Base-by-base conservation (phyloP, 2,329 filamentous ascomycete genomes). In the Fonsecaea monophora region DNA sequence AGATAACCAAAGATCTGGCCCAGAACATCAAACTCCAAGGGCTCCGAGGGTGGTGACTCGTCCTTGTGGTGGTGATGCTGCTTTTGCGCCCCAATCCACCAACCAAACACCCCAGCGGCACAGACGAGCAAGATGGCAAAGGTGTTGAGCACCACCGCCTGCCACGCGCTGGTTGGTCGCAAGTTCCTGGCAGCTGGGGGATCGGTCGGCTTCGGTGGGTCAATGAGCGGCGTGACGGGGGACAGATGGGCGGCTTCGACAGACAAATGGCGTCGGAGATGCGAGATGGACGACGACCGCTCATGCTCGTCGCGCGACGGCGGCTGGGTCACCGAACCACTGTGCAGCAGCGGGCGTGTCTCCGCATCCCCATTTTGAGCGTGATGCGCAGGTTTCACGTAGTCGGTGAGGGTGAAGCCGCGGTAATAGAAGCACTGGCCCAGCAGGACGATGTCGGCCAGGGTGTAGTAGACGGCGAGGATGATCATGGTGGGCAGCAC, bases 401-500 rank as follows among this genome's bases (percentile, higher is more conserved):
- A 70, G 56, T 79, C 78, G 10, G 71, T 75, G 18, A 81, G 67
- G 4, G 76, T 81, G 61, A 97, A 95, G 3, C 94, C 94, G 60
- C 92, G 89, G 79, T 99, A 99, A 82, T 96, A 98, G 82, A 98
- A 96, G 79, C 92, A 96, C 80, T 99, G 95, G 0, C 83, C 85
- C 0, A 98, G 82, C 1, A 99, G 84, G 1, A 98, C 92, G 50
- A 97, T 86, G 75, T 98, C 94, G 68, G 93, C 93, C 42, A 96
- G 85, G 15, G 94, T 96, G 77, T 98, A 97, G 78, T 97, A 97
- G 15, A 97, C 86, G 12, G 94, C 94, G n/a, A 97, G 83, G 61
- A 97, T 96, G 69, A 92, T 89, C 93, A 98, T 97, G 0, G 94
- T 99, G 1, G 95, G 94, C 62, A 98, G 80, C 6, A 99, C 94